Base-by-base conservation (phyloP, 2,329 filamentous ascomycete genomes). In the Claviceps maximensis region DNA sequence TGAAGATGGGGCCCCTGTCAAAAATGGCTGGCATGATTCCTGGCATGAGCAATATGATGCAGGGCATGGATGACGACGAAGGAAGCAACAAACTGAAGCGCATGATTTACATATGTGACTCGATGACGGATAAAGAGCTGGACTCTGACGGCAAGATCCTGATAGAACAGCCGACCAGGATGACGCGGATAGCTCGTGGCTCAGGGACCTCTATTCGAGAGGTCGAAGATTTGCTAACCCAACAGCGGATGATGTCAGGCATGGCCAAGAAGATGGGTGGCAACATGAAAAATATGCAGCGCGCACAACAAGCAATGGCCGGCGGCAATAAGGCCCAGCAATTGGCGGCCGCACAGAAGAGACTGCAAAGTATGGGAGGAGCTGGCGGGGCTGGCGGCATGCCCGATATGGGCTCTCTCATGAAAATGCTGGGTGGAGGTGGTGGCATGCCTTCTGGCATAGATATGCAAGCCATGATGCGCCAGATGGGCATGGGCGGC, bases 201-300 rank as follows among this genome's bases (percentile, higher is more conserved):
- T 93, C 87, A 5, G 93, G 93, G 33, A 97, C 93, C 0, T 87
- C 81, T 41, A 93, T 98, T 2, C 81, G 78, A 36, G 53, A 98
- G 68, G 89, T 98, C 17, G 93, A 98, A 69, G 93, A 98, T 64
- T 75, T 98, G 7, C 79, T 98, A n/a, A 95, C 90, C 0, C 93
- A 98, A 71, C 91, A 97, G 68, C 84, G 88, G 61, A 95, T 97
- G 87, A 98, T 98, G 93, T 87, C 89, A 0, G 88, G 88, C 54
- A 96, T 98, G 89, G 93, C 93, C 49, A 98, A 97, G 83, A 94
- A 94, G 74, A 94, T 98, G 82, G 91, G 93, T 54, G 90, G 90
- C 41, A 90, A 88, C 67, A 95, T 95, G 86, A 93, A 93, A 73
- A 95, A 96, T 66, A 94, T 97, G 85, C 89, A 96, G 68, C 83